A percentile compares a stretch with the other conserved stretches of the same genome.
Conservation (phyloP, 345 rosid species). For the Eucalyptus sp. region DNA sequence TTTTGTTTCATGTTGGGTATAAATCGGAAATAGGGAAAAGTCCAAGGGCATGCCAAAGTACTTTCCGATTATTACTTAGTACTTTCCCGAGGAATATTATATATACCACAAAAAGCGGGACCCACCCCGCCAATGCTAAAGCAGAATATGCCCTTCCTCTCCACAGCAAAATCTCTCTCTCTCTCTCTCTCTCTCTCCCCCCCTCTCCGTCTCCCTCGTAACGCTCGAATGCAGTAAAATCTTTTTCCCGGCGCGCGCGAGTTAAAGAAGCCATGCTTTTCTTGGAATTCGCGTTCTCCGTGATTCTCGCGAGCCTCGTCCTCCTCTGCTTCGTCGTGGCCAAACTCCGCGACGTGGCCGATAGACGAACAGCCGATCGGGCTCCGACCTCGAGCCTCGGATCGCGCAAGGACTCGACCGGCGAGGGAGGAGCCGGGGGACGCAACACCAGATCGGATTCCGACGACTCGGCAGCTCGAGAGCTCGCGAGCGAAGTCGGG, state of each 20-base stretch:
- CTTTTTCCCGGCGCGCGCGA: not conserved
- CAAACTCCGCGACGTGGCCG: not conserved
- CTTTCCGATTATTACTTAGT: not conserved
- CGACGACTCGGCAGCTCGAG: not conserved
- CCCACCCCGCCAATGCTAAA: not conserved
- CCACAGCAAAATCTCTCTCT: not conserved
- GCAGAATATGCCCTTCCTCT: not conserved
- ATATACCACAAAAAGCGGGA: not conserved
- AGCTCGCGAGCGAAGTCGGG: not conserved
- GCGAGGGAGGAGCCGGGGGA: not conserved
- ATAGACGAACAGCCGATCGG: not conserved
- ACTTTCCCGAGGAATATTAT: not conserved
- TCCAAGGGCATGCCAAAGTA: not conserved
- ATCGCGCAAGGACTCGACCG: not conserved
- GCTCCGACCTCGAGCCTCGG: not conserved
- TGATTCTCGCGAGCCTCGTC: not conserved
- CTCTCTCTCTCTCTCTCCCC: not conserved
- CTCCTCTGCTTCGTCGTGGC: not conserved
- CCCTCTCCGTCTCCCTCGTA: not conserved
- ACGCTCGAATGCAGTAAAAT: not conserved
- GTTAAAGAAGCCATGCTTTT: not conserved
- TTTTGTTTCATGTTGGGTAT: not conserved
- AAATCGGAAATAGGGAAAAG: not conserved
- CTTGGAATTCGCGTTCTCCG: not conserved
- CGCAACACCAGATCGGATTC: not conserved